Conservation (phyloP, 441 rosid genomes). For the Manihot esculenta region DNA sequence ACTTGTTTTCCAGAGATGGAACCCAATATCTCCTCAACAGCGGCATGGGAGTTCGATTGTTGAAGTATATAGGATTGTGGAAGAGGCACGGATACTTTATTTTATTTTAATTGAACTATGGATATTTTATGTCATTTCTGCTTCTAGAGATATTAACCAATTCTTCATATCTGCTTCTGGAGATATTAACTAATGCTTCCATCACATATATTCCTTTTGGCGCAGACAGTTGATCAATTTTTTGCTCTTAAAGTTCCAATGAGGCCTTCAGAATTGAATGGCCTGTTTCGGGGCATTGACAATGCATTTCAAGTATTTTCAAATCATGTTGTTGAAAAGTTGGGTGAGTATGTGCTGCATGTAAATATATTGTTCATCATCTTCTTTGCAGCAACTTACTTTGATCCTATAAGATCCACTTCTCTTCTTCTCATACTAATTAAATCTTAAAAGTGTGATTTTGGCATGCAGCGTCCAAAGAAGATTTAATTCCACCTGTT, state of each 20-base stretch:
- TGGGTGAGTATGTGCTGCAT: slow-evolving; percentile 54
- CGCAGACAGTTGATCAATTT: slow-evolving; percentile 98
- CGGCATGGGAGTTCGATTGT: slow-evolving; percentile 95
- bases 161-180: slow-evolving; percentile 1
- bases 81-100: slow-evolving; percentile 61
- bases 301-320: slow-evolving; percentile 93
- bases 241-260: slow-evolving; percentile 87
- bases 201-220: slow-evolving; percentile 33
- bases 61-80: slow-evolving; percentile 93
- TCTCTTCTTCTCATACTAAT: neutral
- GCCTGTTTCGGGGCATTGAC: slow-evolving; percentile 84
- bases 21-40: slow-evolving; percentile 93
- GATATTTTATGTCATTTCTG: neutral
- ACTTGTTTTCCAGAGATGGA: slow-evolving; percentile 69
- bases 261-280: slow-evolving; percentile 74
- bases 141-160: slow-evolving; percentile 1
- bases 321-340: slow-evolving; percentile 71
- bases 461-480: slow-evolving; percentile 71
- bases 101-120: neutral
- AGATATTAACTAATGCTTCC: slow-evolving; percentile 3
- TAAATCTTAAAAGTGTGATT: slow-evolving; percentile 23
- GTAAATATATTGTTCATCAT: slow-evolving; percentile 2
- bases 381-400: neutral
- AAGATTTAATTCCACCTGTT: slow-evolving; percentile 90
- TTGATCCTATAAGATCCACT: too few relatives aligned